phyloP scores from a whole-genome alignment of 2,329 filamentous ascomycete genomes.

The Penicillium sp. region DNA sequence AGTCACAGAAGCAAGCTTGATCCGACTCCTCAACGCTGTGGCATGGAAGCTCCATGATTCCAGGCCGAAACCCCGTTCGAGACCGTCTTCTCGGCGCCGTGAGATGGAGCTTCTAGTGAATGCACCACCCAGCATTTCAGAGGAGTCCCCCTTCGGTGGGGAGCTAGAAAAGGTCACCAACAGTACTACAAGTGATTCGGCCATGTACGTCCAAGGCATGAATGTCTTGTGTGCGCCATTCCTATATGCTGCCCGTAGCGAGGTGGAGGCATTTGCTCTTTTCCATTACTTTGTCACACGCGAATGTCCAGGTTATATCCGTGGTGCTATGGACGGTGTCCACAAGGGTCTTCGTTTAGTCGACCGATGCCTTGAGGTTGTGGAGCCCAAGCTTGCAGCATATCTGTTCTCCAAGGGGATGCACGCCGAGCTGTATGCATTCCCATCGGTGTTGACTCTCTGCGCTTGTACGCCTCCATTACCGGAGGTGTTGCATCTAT shows the following conservation, averaged over 20 bases:
- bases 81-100: conserved; percentile 44
- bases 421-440: conserved; percentile 92
- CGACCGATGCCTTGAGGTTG: conserved; percentile 85
- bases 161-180: conserved; percentile 13
- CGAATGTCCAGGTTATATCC: conserved; percentile 90
- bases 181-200: conserved; percentile 58
- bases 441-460: conserved; percentile 88
- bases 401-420: conserved; percentile 84
- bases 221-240: conserved; percentile 96
- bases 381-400: conserved; percentile 80
- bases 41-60: conserved; percentile 91
- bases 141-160: conserved; percentile 50
- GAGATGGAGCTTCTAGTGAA: conserved; percentile 44
- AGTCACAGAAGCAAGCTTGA: conserved; percentile 92
- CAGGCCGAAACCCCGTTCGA: conserved; percentile 46
- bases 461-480: conserved; percentile 94
- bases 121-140: conserved; percentile 36
- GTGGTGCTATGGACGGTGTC: conserved; percentile 95
- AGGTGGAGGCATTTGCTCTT: conserved; percentile 89
- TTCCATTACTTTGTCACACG: conserved; percentile 84
- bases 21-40: conserved; percentile 88
- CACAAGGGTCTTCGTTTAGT: conserved; percentile 88
- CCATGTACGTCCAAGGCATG: conserved; percentile 97
- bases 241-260: conserved; percentile 88
- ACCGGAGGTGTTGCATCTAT: conserved; percentile 86